These are phyloP conservation scores for Geranomyces variabilis DNA, from an alignment of 192 early-diverging fungal genomes.

Conservation along the genomic window DNA sequence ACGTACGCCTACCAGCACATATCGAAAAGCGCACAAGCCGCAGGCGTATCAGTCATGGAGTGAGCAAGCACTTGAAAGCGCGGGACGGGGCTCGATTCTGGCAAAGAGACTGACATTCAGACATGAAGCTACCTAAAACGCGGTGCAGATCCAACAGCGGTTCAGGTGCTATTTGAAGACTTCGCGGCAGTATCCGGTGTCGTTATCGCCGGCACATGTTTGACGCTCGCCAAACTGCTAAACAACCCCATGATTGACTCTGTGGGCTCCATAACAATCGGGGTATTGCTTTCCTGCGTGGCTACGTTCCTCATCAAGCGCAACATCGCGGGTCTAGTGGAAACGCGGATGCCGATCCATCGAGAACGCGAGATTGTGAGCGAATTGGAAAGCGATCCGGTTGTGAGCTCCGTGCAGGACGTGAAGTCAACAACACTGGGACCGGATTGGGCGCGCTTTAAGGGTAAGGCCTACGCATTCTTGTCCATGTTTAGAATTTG, in stretches of 20 bases:
- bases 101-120: neutral
- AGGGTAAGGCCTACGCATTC: slow-evolving; percentile 43
- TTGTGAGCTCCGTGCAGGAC: slow-evolving; percentile 59
- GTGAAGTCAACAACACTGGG: slow-evolving; percentile 58
- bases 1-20: slow-evolving; percentile 53
- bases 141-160: slow-evolving; percentile 60
- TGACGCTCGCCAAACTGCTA: slow-evolving; percentile 45
- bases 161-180: slow-evolving; percentile 65
- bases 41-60: slow-evolving; percentile 39
- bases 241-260: slow-evolving; percentile 50
- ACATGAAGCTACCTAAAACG: slow-evolving; percentile 37
- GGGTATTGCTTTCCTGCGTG: slow-evolving; percentile 47
- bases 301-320: slow-evolving; percentile 53
- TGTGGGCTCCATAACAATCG: slow-evolving; percentile 57
- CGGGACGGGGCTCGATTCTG: neutral
- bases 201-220: slow-evolving; percentile 49
- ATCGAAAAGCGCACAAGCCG: slow-evolving; percentile 36
- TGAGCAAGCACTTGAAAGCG: neutral
- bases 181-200: slow-evolving; percentile 46
- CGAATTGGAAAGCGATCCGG: slow-evolving; percentile 53
- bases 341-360: slow-evolving; percentile 40
- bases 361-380: slow-evolving; percentile 47
- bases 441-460: slow-evolving; percentile 58
- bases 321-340: slow-evolving; percentile 55
- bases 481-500: no score